Evolutionary conservation across 108 stramenopile genomes (phyloP).

Genomic region (Mediolabrus comicus): DNA sequence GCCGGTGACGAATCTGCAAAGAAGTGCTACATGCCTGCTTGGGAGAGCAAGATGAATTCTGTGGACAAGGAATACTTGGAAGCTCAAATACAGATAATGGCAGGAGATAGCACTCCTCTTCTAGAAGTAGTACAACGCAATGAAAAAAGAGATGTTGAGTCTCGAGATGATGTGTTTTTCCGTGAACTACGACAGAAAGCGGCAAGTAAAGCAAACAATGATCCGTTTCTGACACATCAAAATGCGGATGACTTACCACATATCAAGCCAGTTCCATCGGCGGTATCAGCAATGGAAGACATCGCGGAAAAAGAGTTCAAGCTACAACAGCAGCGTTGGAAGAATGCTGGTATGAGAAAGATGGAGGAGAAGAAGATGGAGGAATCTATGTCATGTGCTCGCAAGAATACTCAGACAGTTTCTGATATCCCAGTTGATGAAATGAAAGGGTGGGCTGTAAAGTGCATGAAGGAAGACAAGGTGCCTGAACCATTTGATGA

Average conservation of each 20-base stretch:
- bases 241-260: not conserved
- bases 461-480: not conserved
- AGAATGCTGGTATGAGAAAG: not conserved
- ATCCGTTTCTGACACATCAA: not conserved
- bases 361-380: constrained; percentile 2
- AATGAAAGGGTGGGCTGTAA: constrained; percentile 1
- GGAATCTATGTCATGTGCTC: not conserved
- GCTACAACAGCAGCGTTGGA: not conserved
- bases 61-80: not conserved
- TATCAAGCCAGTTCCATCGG: not conserved
- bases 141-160: not conserved
- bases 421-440: constrained; percentile 5
- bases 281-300: not conserved
- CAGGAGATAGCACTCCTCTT: not conserved
- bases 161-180: constrained; percentile 1
- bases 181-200: constrained; percentile 6
- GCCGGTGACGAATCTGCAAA: not conserved
- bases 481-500: constrained; percentile 20
- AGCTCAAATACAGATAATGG: not conserved
- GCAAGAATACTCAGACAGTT: not conserved
- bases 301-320: constrained; percentile 34
- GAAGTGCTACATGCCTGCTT: constrained; percentile 5
- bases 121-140: not conserved
- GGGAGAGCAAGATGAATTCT: constrained; percentile 9
- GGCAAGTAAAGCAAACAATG: not conserved